These are phyloP conservation scores for Opeltia flavorubescens DNA, from an alignment of 495 filamentous ascomycete genomes.

Conservation along the genomic window DNA sequence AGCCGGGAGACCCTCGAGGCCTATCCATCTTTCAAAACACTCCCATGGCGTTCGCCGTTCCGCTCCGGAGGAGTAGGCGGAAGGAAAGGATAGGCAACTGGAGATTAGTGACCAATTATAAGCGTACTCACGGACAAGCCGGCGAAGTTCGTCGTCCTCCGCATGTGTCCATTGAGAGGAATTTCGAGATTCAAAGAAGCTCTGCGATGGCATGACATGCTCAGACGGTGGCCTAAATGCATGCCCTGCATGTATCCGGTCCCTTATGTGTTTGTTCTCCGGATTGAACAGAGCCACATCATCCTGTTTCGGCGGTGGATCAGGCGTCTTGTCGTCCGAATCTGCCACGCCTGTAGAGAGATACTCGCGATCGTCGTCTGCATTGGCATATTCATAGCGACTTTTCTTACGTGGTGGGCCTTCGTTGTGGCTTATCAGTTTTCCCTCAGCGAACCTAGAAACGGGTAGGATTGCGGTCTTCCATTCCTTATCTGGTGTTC, in stretches of 20 bases:
- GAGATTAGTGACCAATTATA: constrained; percentile 97
- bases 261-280: constrained; percentile 78
- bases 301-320: constrained; percentile 52
- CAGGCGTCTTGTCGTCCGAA: constrained; percentile 26
- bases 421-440: constrained; percentile 51
- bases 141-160: constrained; percentile 80
- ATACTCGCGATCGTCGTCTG: constrained; percentile 37
- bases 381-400: constrained; percentile 63
- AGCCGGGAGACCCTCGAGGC: constrained; percentile 70
- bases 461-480: constrained; percentile 66
- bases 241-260: constrained; percentile 82
- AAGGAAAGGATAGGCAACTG: constrained; percentile 56
- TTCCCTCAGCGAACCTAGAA: constrained; percentile 73
- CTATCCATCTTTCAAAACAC: constrained; percentile 93
- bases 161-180: constrained; percentile 82
- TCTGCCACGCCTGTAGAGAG: constrained; percentile 25
- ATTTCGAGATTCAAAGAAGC: constrained; percentile 72
- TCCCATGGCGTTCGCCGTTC: constrained; percentile 96
- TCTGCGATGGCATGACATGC: constrained; percentile 70
- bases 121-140: constrained; percentile 75
- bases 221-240: constrained; percentile 89
- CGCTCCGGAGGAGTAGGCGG: constrained; percentile 61
- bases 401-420: constrained; percentile 61
- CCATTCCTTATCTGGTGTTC: constrained; percentile 55
- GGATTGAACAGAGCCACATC: constrained; percentile 78